Evolutionary conservation across 164 flowering plant genomes (phyloP).

Genomic region (Euptelea pleiosperma): DNA sequence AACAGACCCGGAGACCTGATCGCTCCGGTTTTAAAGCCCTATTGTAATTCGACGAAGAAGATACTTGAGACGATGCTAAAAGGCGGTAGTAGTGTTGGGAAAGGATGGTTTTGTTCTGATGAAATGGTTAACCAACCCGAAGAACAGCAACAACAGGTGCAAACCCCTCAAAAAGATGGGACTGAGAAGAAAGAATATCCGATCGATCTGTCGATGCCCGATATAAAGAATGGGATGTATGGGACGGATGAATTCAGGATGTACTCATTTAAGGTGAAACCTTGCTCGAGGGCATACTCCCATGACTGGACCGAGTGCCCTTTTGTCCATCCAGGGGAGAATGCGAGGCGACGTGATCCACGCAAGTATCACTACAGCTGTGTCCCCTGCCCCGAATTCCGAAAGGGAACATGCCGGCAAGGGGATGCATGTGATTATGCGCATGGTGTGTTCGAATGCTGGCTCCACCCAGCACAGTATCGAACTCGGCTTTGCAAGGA

Average conservation of each 20-base stretch:
- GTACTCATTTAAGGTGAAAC: constrained; percentile 90
- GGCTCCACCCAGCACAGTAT: constrained; percentile 97
- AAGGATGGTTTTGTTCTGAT: constrained; percentile 13
- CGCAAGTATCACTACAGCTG: constrained; percentile 78
- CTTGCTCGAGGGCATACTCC: constrained; percentile 89
- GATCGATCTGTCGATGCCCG: constrained; percentile 64
- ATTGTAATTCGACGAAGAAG: constrained; percentile 18
- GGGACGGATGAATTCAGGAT: constrained; percentile 90
- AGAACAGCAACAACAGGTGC: constrained; percentile 18
- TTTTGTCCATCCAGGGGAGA: constrained; percentile 94
- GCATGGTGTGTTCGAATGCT: constrained; percentile 92
- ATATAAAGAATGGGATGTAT: constrained; percentile 74
- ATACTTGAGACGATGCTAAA: constrained; percentile 52
- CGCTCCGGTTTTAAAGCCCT: constrained; percentile 26
- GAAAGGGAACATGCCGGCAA: constrained; percentile 71
- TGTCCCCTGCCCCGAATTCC: constrained; percentile 92
- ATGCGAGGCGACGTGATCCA: constrained; percentile 87
- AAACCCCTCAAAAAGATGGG: constrained; percentile 28
- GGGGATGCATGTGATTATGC: constrained; percentile 90
- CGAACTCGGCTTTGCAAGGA: constrained; percentile 90
- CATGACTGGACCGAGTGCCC: constrained; percentile 99
- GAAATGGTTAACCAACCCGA: constrained; percentile 12
- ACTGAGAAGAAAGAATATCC: constrained; percentile 78
- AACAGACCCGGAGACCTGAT: constrained; percentile 49
- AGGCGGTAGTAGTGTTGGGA: constrained; percentile 22